phyloP scores from a whole-genome alignment of 1,139 yeast species.

The Eremothecium sinecaudum region DNA sequence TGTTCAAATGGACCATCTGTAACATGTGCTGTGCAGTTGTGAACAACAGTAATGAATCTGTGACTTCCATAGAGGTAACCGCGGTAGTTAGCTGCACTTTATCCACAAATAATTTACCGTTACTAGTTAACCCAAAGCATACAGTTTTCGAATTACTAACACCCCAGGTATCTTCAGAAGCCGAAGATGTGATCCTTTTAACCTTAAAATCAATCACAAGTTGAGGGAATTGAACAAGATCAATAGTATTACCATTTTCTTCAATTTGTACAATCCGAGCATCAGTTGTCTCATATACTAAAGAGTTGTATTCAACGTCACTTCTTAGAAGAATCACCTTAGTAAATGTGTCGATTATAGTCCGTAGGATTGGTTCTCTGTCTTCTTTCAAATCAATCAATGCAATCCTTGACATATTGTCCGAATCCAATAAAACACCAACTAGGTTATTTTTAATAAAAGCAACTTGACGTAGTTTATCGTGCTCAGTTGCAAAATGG shows the following conservation, averaged over 20 bases:
- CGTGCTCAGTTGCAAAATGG: slow-evolving; percentile 36
- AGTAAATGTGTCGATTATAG: slow-evolving; percentile 37
- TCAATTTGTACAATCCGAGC: slow-evolving; percentile 46
- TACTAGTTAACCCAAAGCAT: slow-evolving; percentile 63
- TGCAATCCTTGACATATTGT: slow-evolving; percentile 40
- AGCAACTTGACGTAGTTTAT: slow-evolving; percentile 54
- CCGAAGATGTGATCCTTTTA: slow-evolving; percentile 26
- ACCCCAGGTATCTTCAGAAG: slow-evolving; percentile 27
- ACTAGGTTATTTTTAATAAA: slow-evolving; percentile 43
- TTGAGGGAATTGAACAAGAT: slow-evolving; percentile 52
- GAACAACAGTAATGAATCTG: slow-evolving; percentile 65
- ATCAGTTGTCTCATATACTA: slow-evolving; percentile 54
- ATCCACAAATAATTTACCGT: slow-evolving; percentile 67
- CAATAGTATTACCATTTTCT: slow-evolving; percentile 27
- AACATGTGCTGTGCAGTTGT: slow-evolving; percentile 84
- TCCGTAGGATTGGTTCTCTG: slow-evolving; percentile 36
- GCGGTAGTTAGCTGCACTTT: slow-evolving; percentile 56
- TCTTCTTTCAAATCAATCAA: slow-evolving; percentile 40
- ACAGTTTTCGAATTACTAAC: slow-evolving; percentile 30
- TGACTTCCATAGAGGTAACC: slow-evolving; percentile 70
- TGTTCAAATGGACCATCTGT: slow-evolving; percentile 66
- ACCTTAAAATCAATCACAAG: slow-evolving; percentile 58
- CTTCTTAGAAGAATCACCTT: slow-evolving; percentile 51
- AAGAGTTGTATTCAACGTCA: slow-evolving; percentile 43
- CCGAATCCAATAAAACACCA: slow-evolving; percentile 50